Evolutionary conservation across 371 early-diverging fungal genomes (phyloP).

Genomic region (Dichotomocladium elegans): DNA sequence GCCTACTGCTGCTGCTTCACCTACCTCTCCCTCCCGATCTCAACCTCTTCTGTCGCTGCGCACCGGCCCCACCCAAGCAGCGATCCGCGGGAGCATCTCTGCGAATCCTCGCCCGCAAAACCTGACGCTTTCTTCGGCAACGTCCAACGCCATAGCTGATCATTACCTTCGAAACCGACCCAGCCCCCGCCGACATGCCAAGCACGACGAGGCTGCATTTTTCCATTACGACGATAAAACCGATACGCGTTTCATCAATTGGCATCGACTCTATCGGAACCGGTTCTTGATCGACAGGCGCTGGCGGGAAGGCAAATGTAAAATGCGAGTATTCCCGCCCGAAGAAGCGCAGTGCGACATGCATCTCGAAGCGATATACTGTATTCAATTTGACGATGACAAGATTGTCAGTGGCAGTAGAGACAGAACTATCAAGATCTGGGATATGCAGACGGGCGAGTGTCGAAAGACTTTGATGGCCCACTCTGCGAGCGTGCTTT

Average conservation of each 20-base stretch:
- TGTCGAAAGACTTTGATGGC: conserved; percentile 61
- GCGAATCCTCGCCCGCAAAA: conserved; percentile 1
- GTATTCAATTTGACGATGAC: conserved; percentile 74
- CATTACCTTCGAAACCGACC: conserved; percentile 26
- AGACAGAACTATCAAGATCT: conserved; percentile 79
- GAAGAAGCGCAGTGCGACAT: conserved; percentile 36
- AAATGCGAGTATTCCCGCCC: conserved; percentile 50
- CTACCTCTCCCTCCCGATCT: conserved; percentile 18
- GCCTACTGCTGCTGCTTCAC: conserved; percentile 9
- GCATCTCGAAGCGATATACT: conserved; percentile 91
- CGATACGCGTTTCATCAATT: conserved; percentile 56
- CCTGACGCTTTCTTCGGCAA: neutral
- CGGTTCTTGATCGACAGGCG: conserved; percentile 54
- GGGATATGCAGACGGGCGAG: conserved; percentile 66
- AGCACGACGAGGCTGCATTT: conserved; percentile 27
- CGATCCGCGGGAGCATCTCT: conserved; percentile 15
- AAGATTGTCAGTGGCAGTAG: conserved; percentile 80
- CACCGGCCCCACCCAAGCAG: neutral
- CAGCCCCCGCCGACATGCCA: conserved; percentile 15
- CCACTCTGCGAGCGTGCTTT: conserved; percentile 81
- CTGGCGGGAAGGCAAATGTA: conserved; percentile 66
- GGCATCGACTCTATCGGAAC: conserved; percentile 64
- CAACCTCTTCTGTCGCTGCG: conserved; percentile 13
- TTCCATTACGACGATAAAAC: conserved; percentile 32
- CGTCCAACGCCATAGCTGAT: conserved; percentile 7